Base-by-base conservation (phyloP, 225 moss, liverwort and hornwort species). In the Bryum argenteum region DNA sequence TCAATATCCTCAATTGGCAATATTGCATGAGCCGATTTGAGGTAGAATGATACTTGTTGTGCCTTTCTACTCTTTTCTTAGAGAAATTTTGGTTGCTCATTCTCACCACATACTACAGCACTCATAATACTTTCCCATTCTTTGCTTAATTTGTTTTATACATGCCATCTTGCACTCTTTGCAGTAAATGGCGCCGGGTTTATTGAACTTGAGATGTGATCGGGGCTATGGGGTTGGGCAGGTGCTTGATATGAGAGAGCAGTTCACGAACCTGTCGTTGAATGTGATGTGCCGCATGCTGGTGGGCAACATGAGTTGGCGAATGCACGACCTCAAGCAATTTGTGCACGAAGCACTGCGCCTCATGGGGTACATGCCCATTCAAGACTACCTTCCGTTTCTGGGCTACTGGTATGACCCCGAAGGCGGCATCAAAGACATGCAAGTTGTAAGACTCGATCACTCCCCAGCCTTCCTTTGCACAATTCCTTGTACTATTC, bases 271-370 rank as follows among this genome's bases (percentile, higher is more conserved):
- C 40, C 19, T 84, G 14, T 81, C 78, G 13, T 15, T 84, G 61
- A 81, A 81, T n/a, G 78, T 76, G 59, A 75, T 84, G 54, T 68
- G 78, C 18, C 71, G 75, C 2, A 71, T 84, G 81, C 47, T 84
- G 40, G 13, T 75, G 26, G 81, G 77, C 2, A 63, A 54, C 0
- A 11, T 50, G 18, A 74, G 65, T 18, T 39, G 22, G 28, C 56
- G 60, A 23, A 22, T 66, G 44, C 74, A 70, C 23, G 73, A 54
- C 0, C 0, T 73, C 26, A 76, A 79, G 66, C 11, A 18, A 1
- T 0, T 59, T 0, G 40, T 79, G 11, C 72, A 72, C 2, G 67
- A 74, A 21, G 72, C 52, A 8, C 16, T 85, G 6, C 65, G 65
- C 2, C 1, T 82, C 28, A 60, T 85, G 65, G 76, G 79, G 0